These are phyloP conservation scores for Diplodia scrobiculata DNA, from an alignment of 2,329 filamentous ascomycete genomes.

Conservation along the genomic window DNA sequence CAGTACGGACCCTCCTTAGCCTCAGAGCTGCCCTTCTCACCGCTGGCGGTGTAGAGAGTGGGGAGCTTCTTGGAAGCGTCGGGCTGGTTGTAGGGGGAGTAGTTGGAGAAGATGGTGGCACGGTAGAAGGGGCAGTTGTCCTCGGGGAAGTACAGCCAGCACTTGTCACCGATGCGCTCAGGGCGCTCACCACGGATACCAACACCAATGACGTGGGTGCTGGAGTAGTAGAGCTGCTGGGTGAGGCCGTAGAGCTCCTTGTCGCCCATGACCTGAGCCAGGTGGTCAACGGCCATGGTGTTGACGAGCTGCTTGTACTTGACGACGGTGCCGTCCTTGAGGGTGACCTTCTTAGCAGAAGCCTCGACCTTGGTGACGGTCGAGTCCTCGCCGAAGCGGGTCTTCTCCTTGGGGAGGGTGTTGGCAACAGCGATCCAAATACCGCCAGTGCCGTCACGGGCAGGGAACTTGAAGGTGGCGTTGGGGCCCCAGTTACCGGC, in stretches of 20 bases:
- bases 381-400: conserved; percentile 81
- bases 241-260: conserved; percentile 77
- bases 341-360: conserved; percentile 75
- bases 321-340: conserved; percentile 83
- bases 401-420: conserved; percentile 89
- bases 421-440: conserved; percentile 98
- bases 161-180: conserved; percentile 97
- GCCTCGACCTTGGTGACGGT: conserved; percentile 86
- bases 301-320: conserved; percentile 90
- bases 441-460: conserved; percentile 90
- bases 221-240: conserved; percentile 95
- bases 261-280: conserved; percentile 85
- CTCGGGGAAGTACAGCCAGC: conserved; percentile 99
- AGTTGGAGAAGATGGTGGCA: conserved; percentile 99
- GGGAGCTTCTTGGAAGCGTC: conserved; percentile 78
- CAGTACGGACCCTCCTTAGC: conserved; percentile 92
- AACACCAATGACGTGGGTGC: conserved; percentile 95
- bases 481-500: conserved; percentile 98
- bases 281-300: conserved; percentile 92
- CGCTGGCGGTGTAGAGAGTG: conserved; percentile 81
- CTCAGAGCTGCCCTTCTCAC: conserved; percentile 72
- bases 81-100: conserved; percentile 98
- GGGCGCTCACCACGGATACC: conserved; percentile 89
- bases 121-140: conserved; percentile 99
- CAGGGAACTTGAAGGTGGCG: conserved; percentile 96